Evolutionary conservation across 1,284 basidiomycete genomes (phyloP).

Genomic region (Cystobasidiaceae sp.): DNA sequence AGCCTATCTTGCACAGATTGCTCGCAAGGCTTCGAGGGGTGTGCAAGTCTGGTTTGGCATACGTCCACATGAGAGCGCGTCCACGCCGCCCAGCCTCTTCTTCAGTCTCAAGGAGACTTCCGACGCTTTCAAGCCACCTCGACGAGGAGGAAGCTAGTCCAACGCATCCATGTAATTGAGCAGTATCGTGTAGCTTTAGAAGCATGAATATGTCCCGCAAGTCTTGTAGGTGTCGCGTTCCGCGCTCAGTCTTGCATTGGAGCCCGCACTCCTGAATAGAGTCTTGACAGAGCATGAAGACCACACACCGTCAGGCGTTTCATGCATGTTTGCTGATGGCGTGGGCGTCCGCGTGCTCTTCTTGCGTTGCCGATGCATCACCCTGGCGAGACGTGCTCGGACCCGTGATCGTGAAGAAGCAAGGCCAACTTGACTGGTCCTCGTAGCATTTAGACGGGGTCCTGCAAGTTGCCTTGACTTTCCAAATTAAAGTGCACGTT

Average conservation of each 20-base stretch:
- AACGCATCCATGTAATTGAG: no score
- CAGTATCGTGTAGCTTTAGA: not conserved
- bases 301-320: no score
- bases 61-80: constrained; percentile 6
- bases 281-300: no score
- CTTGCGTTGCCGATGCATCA: no score
- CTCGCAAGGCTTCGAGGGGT: not conserved
- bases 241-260: no score
- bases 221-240: no score
- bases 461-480: constrained; percentile 13
- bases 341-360: not conserved
- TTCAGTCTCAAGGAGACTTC: constrained; percentile 18
- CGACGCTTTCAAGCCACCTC: constrained; percentile 1
- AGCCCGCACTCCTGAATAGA: no score
- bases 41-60: constrained; percentile 33
- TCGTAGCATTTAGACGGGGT: not conserved
- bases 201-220: not conserved
- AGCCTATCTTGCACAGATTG: not conserved
- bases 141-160: not conserved
- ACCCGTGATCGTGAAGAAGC: not conserved
- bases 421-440: not conserved
- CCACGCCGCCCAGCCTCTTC: constrained; percentile 27
- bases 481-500: constrained; percentile 14
- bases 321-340: not conserved
- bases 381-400: no score